These are phyloP conservation scores for Sambucus nigra DNA, from an alignment of 129 eudicot genomes.

Conservation along the genomic window DNA sequence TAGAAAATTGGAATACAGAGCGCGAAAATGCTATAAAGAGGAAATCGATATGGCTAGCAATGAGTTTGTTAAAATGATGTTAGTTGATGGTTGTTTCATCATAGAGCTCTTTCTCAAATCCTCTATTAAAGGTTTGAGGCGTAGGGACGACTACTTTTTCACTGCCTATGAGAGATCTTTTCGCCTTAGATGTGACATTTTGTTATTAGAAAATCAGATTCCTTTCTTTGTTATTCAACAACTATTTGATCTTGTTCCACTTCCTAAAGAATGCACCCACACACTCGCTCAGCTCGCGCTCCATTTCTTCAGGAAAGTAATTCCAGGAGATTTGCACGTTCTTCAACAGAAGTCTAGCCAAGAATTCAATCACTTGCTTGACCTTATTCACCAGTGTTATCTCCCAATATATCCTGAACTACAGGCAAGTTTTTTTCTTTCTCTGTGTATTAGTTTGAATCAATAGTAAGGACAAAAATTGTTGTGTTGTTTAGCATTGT, in stretches of 20 bases:
- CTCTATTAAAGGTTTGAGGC: conserved; percentile 33
- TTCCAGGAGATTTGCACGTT: conserved; percentile 26
- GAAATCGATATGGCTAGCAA: conserved; percentile 24
- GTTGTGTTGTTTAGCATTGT: too few species aligned
- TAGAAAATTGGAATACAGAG: conserved; percentile 35
- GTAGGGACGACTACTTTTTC: conserved; percentile 53
- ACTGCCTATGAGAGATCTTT: conserved; percentile 16
- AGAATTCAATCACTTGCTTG: conserved; percentile 47
- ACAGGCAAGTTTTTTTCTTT: too few species aligned
- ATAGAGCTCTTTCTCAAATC: conserved; percentile 53
- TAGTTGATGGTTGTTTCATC: conserved; percentile 60
- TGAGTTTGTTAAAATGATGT: conserved; percentile 45
- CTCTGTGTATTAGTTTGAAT: too few species aligned
- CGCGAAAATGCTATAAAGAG: conserved; percentile 46
- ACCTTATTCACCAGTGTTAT: conserved; percentile 44
- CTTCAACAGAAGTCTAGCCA: conserved; percentile 27
- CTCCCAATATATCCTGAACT: conserved; percentile 30
- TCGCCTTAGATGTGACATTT: conserved; percentile 41
- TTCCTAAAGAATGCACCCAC: conserved; percentile 33
- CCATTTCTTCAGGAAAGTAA: conserved; percentile 37
- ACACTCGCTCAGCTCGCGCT: conserved; percentile 43
- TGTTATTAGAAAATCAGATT: conserved; percentile 62
- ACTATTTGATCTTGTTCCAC: conserved; percentile 40
- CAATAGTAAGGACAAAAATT: too few species aligned
- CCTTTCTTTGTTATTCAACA: conserved; percentile 58